These are phyloP conservation scores for Sclerotinia borealis DNA, from an alignment of 2,329 filamentous ascomycete genomes.

Conservation along the genomic window DNA sequence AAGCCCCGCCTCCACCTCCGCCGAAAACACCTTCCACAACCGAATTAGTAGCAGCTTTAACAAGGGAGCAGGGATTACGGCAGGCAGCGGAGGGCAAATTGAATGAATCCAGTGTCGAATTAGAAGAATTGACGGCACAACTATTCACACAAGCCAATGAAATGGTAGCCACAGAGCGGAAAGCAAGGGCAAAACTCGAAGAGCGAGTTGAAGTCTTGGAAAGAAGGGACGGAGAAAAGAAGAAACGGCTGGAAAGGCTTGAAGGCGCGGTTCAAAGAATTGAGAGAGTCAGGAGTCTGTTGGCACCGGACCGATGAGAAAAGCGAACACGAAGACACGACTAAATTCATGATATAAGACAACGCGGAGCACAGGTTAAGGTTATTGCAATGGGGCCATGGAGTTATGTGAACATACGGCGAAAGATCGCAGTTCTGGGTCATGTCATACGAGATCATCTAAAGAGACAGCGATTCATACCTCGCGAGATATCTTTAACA, in stretches of 20 bases:
- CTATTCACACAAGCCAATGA: constrained; percentile 81
- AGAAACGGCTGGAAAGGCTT: constrained; percentile 59
- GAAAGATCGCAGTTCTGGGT: background rate
- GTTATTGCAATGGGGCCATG: constrained; percentile 16
- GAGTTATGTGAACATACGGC: constrained; percentile 21
- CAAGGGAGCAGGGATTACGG: constrained; percentile 60
- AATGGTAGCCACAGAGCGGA: constrained; percentile 75
- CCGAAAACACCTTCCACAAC: constrained; percentile 26
- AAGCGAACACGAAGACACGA: background rate
- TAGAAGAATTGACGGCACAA: constrained; percentile 70
- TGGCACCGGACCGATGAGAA: constrained; percentile 35
- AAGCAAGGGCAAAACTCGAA: constrained; percentile 64
- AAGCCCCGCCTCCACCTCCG: constrained; percentile 16
- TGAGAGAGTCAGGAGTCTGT: constrained; percentile 59
- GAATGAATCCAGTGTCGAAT: constrained; percentile 60
- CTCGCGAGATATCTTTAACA: background rate
- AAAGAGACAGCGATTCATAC: background rate
- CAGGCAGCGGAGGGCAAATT: constrained; percentile 63
- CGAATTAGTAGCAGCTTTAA: constrained; percentile 57
- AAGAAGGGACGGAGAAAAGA: constrained; percentile 63
- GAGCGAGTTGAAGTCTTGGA: constrained; percentile 64
- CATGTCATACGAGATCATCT: background rate
- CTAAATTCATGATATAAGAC: constrained; percentile 1
- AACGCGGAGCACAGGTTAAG: constrained; percentile 7
- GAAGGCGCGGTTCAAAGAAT: constrained; percentile 67